Conservation (phyloP, 2,329 filamentous ascomycete species). For the Bipolaris oryzae region DNA sequence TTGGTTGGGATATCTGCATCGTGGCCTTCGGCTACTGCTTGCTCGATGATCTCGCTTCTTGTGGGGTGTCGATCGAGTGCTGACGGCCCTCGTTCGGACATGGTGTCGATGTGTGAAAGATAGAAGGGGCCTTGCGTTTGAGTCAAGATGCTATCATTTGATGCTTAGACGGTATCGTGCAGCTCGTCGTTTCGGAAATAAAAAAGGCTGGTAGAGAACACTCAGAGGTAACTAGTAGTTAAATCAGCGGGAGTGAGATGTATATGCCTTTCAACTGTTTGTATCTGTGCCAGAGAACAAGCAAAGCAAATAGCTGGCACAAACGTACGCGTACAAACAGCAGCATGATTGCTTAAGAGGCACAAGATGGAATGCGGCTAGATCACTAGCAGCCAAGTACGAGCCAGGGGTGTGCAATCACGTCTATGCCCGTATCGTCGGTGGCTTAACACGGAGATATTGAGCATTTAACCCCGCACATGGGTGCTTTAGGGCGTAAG, state of each 20-base stretch:
- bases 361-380: background rate
- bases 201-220: no score
- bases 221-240: background rate
- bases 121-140: background rate
- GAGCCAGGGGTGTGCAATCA: background rate
- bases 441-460: background rate
- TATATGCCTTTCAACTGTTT: background rate
- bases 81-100: slow-evolving; percentile 14
- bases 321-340: background rate
- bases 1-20: slow-evolving; percentile 50
- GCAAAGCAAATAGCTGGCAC: background rate
- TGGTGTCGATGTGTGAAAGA: slow-evolving; percentile 6
- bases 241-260: background rate
- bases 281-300: background rate
- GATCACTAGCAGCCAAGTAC: background rate
- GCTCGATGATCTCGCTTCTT: slow-evolving; percentile 43
- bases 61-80: slow-evolving; percentile 31
- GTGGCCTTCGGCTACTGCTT: slow-evolving; percentile 47
- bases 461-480: no score
- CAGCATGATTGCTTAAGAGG: background rate
- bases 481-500: no score
- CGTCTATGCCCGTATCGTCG: background rate
- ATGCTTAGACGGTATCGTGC: background rate
- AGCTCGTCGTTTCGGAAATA: background rate
- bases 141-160: background rate